Evolutionary conservation across 805 yeast species (phyloP).

Genomic region (Schizosaccharomyces japonicus): DNA sequence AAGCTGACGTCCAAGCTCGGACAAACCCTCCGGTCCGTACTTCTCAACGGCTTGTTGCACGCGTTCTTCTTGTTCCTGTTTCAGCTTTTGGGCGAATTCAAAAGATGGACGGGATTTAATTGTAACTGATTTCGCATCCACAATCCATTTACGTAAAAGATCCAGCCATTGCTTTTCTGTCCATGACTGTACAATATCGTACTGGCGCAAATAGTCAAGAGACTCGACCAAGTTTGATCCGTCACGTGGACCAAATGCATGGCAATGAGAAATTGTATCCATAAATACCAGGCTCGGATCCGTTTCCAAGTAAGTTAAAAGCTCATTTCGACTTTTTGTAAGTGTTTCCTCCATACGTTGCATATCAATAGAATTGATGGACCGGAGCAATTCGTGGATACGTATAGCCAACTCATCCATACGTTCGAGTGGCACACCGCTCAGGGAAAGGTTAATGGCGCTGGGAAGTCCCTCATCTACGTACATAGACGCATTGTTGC

Average conservation of each 20-base stretch:
- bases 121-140: constrained; percentile 38
- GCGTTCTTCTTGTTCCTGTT: constrained; percentile 27
- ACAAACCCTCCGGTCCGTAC: constrained; percentile 38
- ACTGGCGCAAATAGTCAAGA: constrained; percentile 38
- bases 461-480: constrained; percentile 38
- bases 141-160: constrained; percentile 28
- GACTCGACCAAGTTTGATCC: constrained; percentile 33
- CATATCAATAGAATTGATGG: constrained; percentile 40
- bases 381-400: constrained; percentile 27
- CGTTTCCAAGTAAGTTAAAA: constrained; percentile 15
- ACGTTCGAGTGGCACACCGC: constrained; percentile 54
- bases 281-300: constrained; percentile 4
- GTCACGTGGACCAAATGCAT: constrained; percentile 41
- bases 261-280: constrained; percentile 24
- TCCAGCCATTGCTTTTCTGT: constrained; percentile 39
- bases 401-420: constrained; percentile 30
- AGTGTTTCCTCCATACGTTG: constrained; percentile 42
- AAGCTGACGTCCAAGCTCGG: constrained; percentile 26
- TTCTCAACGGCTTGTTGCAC: constrained; percentile 25
- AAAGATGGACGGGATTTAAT: constrained; percentile 53
- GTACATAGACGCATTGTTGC: constrained; percentile 42
- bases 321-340: constrained; percentile 38
- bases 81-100: constrained; percentile 28
- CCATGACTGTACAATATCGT: constrained; percentile 39
- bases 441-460: constrained; percentile 14